Conservation (phyloP, 2,329 filamentous ascomycete genomes). For the Ilyonectria sp. region DNA sequence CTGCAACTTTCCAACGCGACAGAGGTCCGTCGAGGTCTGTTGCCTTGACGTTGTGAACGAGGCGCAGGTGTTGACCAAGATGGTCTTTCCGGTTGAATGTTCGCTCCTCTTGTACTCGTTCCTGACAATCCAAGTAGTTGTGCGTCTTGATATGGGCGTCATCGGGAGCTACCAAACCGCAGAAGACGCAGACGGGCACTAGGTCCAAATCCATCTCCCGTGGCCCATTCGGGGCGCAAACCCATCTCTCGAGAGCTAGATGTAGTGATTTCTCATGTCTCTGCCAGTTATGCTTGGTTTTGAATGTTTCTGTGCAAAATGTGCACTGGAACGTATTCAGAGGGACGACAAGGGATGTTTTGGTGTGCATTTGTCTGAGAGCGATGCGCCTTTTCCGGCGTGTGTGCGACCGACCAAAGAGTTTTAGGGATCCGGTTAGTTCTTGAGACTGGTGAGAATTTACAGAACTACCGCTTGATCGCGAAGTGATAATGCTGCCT, state of each 20-base stretch:
- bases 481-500: conserved; percentile 39
- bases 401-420: background rate
- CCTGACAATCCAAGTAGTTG: conserved; percentile 60
- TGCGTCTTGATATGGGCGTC: conserved; percentile 51
- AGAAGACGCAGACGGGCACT: conserved; percentile 58
- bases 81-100: conserved; percentile 60
- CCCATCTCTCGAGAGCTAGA: conserved; percentile 61
- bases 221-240: conserved; percentile 54
- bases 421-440: background rate
- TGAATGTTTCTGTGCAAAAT: conserved; percentile 61
- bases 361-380: conserved; percentile 18
- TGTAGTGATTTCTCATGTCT: conserved; percentile 64
- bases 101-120: conserved; percentile 60
- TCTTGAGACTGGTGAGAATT: conserved; percentile 30
- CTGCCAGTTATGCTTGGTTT: conserved; percentile 60
- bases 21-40: background rate
- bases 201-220: conserved; percentile 54
- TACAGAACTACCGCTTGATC: conserved; percentile 30
- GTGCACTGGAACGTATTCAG: conserved; percentile 55
- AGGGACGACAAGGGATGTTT: background rate
- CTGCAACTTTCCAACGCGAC: conserved; percentile 10
- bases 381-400: conserved; percentile 16
- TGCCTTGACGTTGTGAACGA: conserved; percentile 50
- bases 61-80: conserved; percentile 56
- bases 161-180: conserved; percentile 49